phyloP scores from a whole-genome alignment of 306 rosid species.

The Oemleria cerasiformis region DNA sequence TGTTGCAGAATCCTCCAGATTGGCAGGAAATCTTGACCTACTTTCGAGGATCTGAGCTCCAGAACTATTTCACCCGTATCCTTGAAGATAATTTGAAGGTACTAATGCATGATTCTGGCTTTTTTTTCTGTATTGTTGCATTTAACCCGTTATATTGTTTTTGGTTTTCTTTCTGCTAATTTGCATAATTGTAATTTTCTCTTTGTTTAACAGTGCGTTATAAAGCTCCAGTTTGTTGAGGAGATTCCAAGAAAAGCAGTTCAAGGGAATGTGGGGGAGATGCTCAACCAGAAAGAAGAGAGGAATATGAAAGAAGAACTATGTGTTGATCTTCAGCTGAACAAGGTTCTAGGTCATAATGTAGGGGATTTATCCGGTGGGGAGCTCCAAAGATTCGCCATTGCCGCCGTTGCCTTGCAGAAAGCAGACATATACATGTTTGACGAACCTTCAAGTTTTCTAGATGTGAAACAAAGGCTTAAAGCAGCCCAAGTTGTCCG shows the following conservation, averaged over 20 bases:
- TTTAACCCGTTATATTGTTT: background rate
- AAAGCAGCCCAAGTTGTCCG: conserved; percentile 95
- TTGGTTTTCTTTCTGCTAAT: background rate
- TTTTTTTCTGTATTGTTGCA: background rate
- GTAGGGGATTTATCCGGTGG: conserved; percentile 98
- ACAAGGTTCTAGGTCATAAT: conserved; percentile 92
- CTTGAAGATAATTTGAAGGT: conserved; percentile 96
- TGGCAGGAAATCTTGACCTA: conserved; percentile 96
- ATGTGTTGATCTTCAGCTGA: conserved; percentile 80
- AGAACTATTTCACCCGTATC: conserved; percentile 90
- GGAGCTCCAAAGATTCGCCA: conserved; percentile 98
- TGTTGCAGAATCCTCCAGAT: conserved; percentile 85
- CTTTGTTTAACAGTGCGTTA: conserved; percentile 58
- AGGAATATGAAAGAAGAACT: conserved; percentile 65
- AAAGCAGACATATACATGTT: conserved; percentile 97
- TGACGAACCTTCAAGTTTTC: conserved; percentile 97
- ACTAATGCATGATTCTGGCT: background rate
- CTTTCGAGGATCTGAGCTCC: conserved; percentile 95
- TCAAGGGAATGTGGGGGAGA: conserved; percentile 96
- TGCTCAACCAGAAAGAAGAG: conserved; percentile 84
- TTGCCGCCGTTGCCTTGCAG: conserved; percentile 95
- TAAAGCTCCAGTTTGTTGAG: conserved; percentile 98
- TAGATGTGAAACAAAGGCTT: conserved; percentile 94
- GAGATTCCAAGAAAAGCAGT: conserved; percentile 89
- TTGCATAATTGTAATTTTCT: conserved; percentile 7